Evolutionary conservation across 108 stramenopile genomes (phyloP), one percentile per base, ranked within the genome.

Genomic region (Nitzschia sp.): DNA sequence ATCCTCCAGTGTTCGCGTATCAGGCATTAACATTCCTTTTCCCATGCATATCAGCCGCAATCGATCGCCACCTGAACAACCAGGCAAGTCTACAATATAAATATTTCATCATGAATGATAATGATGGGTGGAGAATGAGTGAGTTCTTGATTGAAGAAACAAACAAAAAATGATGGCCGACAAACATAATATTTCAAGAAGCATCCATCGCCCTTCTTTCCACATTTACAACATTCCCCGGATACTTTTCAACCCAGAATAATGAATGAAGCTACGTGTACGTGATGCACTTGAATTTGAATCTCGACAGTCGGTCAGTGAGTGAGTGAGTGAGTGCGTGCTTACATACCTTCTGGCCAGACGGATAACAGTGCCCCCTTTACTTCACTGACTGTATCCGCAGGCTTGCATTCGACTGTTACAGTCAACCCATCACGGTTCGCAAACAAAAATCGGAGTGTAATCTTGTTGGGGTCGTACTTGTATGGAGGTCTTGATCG

Each of bases 1-100:
- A 35, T 82, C 78, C 46, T 81, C 64, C 41, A 94, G 69, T 33
- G 93, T 85, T 64, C 80, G 67, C 6, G 88, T 64, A 59, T 91
- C 88, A 11, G 93, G 93, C 81, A 82, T 87, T 15, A 94, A 65
- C 29, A 89, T 78, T 32, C 90, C 93, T 60, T 91, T 91, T n/a
- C 93, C 93, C 93, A 94, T 94, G 60, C 93, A 91, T 69, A 94
- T 86, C 44, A 94, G 75, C 8, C 93, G 63, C 58, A 94, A 27
- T 50, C 69, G 73, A 38, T 91, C 87, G 17, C 89, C 86, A 67
- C 77, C 80, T 13, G 74, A 69, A 73, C 88, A 90, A 45, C 58
- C 59, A 8, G 86, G 82, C 55, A 89, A 65, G 46, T 80, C 91
- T 86, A 55, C 16, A 47, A 22, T n/a, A n/a, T n/a, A n/a, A n/a